Evolutionary conservation across 129 eudicot species (phyloP), one percentile per base, ranked within the genome.

Genomic region (Artemisia annua): DNA sequence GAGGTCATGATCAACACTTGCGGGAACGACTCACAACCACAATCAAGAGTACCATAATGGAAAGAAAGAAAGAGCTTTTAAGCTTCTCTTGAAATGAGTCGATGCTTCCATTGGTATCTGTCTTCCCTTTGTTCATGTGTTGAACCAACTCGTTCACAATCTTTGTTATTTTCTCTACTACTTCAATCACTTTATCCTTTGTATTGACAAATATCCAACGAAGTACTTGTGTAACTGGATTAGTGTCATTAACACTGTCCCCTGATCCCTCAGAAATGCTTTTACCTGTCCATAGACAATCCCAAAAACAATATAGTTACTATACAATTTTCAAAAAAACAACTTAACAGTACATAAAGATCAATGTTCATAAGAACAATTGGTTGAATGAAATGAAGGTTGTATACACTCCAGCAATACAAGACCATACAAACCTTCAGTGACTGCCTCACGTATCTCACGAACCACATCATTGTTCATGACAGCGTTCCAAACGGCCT

Each of bases 401-500:
- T 52, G 57, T 11, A 52, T 52, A 11, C 57, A 52, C 43, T 32
- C 8, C 5, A 32, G 43, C 7, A 5, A 30, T 9, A 26, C 5
- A 17, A 52, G 28, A 28, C 1, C 1, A 1, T 1, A 80, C 85
- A 48, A 75, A 91, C 97, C 97, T 81, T 77, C 71, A 3, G 3
- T 32, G 46, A 84, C 60, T 5, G 91, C 83, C 30, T 83, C 85
- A 43, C 94, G 80, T 51, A 92, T 78, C 79, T 92, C 91, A 30
- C 81, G 88, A n/a, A 92, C 97, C 63, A 75, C 91, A 74, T 92
- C 96, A 71, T 92, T 92, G 86, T 89, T 87, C 89, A 89, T 62
- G 19, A 92, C 94, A 65, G 97, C 97, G 48, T 89, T 83, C 97
- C 97, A 92, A 65, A 92, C 87, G 24, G 94, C 93, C 71, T 75